Evolutionary conservation across 805 yeast genomes (phyloP).

Genomic region (Kazachstania kunashirensis): DNA sequence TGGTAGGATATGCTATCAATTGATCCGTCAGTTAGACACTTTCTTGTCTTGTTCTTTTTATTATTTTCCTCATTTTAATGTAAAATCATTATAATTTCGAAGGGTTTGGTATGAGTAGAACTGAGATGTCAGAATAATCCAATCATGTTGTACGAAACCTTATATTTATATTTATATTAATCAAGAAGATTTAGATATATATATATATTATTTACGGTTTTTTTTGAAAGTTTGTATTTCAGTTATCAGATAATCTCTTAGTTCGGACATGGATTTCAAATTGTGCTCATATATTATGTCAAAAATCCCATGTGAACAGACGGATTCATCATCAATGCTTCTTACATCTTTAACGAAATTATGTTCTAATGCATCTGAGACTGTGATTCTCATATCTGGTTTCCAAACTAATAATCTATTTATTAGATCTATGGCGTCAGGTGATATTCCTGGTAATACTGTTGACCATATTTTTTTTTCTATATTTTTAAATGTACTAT

Average conservation of each 20-base stretch:
- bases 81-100: no score
- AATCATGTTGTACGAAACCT: no score
- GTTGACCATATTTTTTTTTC: constrained; percentile 38
- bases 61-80: no score
- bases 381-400: constrained; percentile 42
- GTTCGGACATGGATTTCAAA: constrained; percentile 32
- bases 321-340: constrained; percentile 46
- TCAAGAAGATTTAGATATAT: not conserved
- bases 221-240: constrained; percentile 46
- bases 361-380: constrained; percentile 49
- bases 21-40: no score
- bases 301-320: constrained; percentile 37
- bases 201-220: constrained; percentile 13
- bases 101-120: no score
- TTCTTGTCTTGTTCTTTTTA: no score
- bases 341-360: constrained; percentile 46
- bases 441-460: constrained; percentile 55
- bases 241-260: constrained; percentile 39
- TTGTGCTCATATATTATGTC: constrained; percentile 58
- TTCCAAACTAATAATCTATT: constrained; percentile 56
- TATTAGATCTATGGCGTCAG: constrained; percentile 43
- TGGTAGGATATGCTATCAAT: no score
- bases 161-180: no score
- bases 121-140: no score
- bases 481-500: constrained; percentile 30